These are phyloP conservation scores for Boeremia lycopersici DNA, from an alignment of 2,329 filamentous ascomycete species.

Conservation along the genomic window DNA sequence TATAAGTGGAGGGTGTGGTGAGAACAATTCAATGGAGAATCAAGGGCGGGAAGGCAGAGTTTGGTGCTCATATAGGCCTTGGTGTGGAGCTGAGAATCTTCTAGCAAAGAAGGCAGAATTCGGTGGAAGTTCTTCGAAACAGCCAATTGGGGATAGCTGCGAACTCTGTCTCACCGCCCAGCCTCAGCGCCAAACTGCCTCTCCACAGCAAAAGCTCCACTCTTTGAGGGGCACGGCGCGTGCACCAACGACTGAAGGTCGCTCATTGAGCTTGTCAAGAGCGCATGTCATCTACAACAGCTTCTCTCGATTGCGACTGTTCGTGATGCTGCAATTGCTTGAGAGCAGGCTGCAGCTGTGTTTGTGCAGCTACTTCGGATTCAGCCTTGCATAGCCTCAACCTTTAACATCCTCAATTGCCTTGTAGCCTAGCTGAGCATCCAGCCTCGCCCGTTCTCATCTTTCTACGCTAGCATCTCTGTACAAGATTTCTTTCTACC, in stretches of 20 bases:
- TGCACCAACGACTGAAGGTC: not conserved
- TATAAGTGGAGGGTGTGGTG: slow-evolving; percentile 18
- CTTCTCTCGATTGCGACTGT: not conserved
- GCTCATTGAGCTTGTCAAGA: not conserved
- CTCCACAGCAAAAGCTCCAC: slow-evolving; percentile 11
- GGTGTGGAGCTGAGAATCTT: slow-evolving; percentile 46
- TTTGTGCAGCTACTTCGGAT: not conserved
- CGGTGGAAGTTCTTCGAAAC: slow-evolving; percentile 30
- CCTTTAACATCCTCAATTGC: slow-evolving; percentile 11
- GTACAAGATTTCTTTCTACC: not conserved
- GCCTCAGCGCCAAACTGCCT: not conserved
- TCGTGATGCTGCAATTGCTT: slow-evolving; percentile 2
- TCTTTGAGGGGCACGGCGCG: slow-evolving; percentile 12
- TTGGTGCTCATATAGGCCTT: slow-evolving; percentile 40
- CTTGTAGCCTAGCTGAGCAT: slow-evolving; percentile 14
- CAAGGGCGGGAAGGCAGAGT: slow-evolving; percentile 29
- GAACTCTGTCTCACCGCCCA: slow-evolving; percentile 31
- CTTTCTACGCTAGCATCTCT: slow-evolving; percentile 2
- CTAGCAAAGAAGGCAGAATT: slow-evolving; percentile 42
- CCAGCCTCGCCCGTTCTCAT: slow-evolving; percentile 4
- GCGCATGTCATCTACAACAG: not conserved
- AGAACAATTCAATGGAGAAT: slow-evolving; percentile 36
- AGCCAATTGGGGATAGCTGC: slow-evolving; percentile 29
- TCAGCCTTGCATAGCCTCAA: slow-evolving; percentile 21
- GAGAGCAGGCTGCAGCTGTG: not conserved